Percentiles rank a stretch among this genome's conserved stretches.
Evolutionary conservation across 2,329 filamentous ascomycete species (phyloP).

Genomic region (Coniochaeta pulveracea): DNA sequence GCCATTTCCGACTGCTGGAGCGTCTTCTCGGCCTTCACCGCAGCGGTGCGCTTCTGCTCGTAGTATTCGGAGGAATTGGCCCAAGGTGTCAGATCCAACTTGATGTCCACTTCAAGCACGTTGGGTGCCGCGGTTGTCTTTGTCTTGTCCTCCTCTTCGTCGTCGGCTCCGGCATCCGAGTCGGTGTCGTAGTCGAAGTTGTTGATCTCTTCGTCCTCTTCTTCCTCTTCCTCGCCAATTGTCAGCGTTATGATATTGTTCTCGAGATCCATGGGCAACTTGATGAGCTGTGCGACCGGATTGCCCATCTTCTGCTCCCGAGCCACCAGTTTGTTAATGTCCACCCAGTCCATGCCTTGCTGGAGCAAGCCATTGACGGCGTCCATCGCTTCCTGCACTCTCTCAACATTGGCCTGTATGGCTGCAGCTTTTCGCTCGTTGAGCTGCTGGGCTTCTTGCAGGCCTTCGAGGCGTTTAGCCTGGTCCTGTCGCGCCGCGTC

Average conservation of each 20-base stretch:
- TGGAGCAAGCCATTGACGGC: slow-evolving; percentile 85
- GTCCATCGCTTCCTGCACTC: slow-evolving; percentile 85
- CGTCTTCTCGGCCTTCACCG: slow-evolving; percentile 80
- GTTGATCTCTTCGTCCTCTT: slow-evolving; percentile 37
- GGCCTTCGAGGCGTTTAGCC: slow-evolving; percentile 68
- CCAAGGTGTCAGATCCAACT: slow-evolving; percentile 73
- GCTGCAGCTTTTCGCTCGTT: slow-evolving; percentile 83
- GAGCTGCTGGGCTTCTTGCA: slow-evolving; percentile 70
- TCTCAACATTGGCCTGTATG: slow-evolving; percentile 81
- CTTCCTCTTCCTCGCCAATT: slow-evolving; percentile 53
- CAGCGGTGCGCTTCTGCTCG: slow-evolving; percentile 74
- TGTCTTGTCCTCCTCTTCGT: slow-evolving; percentile 24
- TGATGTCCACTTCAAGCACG: slow-evolving; percentile 67
- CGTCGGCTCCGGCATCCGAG: slow-evolving; percentile 42
- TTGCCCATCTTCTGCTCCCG: slow-evolving; percentile 74
- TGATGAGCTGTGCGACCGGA: slow-evolving; percentile 76
- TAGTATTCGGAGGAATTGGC: slow-evolving; percentile 88
- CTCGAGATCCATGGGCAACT: slow-evolving; percentile 76
- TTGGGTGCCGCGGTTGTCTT: slow-evolving; percentile 28
- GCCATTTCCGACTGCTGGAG: slow-evolving; percentile 70
- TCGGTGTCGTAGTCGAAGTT: slow-evolving; percentile 50
- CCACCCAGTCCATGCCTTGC: slow-evolving; percentile 96
- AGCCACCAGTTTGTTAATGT: slow-evolving; percentile 80
- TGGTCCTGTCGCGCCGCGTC: slow-evolving; percentile 80
- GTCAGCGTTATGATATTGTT: slow-evolving; percentile 79